These are phyloP conservation scores for Pholiota microspora DNA, from an alignment of 768 basidiomycete genomes.

Conservation along the genomic window DNA sequence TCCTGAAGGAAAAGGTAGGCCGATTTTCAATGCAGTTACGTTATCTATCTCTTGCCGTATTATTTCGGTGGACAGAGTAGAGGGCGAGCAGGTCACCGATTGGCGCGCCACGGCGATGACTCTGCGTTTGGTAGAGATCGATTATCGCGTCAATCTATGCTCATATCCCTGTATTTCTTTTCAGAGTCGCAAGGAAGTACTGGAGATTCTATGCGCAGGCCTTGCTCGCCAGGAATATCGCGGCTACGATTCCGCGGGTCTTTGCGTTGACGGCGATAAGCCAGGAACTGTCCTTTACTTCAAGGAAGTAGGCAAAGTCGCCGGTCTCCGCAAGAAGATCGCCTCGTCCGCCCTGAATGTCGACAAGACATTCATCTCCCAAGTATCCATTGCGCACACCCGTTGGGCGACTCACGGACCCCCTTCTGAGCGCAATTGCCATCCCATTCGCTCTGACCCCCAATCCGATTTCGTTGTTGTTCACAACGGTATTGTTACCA, in stretches of 20 bases:
- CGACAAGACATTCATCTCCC: constrained; percentile 73
- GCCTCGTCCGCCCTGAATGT: constrained; percentile 68
- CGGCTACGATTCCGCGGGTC: constrained; percentile 94
- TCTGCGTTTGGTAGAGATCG: constrained; percentile 12
- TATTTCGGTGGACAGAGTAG: not conserved
- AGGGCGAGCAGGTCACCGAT: not conserved
- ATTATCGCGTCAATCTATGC: constrained; percentile 15
- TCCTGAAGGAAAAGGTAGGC: constrained; percentile 89
- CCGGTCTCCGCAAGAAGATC: constrained; percentile 87
- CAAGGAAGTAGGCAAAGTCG: constrained; percentile 99
- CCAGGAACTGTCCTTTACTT: constrained; percentile 76
- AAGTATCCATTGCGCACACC: constrained; percentile 98
- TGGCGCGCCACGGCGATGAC: not conserved
- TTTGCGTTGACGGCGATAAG: constrained; percentile 90
- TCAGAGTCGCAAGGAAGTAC: constrained; percentile 85
- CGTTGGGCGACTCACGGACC: constrained; percentile 99
- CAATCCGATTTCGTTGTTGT: constrained; percentile 87
- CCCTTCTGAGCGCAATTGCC: constrained; percentile 87
- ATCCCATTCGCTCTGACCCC: constrained; percentile 86
- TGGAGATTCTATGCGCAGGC: constrained; percentile 88
- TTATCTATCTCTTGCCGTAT: not conserved
- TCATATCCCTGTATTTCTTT: constrained; percentile 17
- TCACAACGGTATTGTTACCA: constrained; percentile 99
- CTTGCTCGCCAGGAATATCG: constrained; percentile 96
- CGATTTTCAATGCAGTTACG: constrained; percentile 5